These are phyloP conservation scores for Nakazawaea anatomiae DNA, from an alignment of 805 yeast species.

Conservation along the genomic window DNA sequence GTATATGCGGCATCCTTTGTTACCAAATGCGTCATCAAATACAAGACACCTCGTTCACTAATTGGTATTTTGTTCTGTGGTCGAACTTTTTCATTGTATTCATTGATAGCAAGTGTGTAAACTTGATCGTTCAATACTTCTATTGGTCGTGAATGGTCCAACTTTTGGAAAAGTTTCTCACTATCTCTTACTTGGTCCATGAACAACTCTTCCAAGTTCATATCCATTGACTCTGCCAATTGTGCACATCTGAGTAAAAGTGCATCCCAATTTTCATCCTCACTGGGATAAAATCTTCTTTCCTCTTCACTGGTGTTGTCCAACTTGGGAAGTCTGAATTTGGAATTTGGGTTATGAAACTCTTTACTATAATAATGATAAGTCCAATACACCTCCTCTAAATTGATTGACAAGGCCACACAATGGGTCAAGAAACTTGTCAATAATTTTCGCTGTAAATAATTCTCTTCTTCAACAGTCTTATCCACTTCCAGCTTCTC, in stretches of 20 bases:
- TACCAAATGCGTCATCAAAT: constrained; percentile 19
- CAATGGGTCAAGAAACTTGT: constrained; percentile 55
- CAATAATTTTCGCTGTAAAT: constrained; percentile 59
- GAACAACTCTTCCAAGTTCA: constrained; percentile 44
- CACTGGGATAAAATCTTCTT: not conserved
- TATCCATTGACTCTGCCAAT: constrained; percentile 60
- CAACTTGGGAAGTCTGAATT: constrained; percentile 15
- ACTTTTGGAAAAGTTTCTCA: constrained; percentile 31
- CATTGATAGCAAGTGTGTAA: constrained; percentile 32
- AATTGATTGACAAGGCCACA: constrained; percentile 27
- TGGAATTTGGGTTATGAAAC: constrained; percentile 7
- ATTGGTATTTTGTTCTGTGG: constrained; percentile 19
- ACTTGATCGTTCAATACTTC: constrained; percentile 30
- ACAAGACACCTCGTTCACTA: constrained; percentile 27
- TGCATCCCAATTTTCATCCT: constrained; percentile 13
- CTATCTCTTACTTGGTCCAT: constrained; percentile 29
- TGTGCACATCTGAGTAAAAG: constrained; percentile 35
- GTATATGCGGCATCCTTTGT: constrained; percentile 12
- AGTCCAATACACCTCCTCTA: constrained; percentile 4
- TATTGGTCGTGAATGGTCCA: constrained; percentile 18
- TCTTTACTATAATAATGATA: not conserved
- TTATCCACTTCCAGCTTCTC: constrained; percentile 33
- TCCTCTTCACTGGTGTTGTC: not conserved
- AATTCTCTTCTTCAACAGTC: constrained; percentile 48
- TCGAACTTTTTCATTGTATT: constrained; percentile 29